Percentiles rank a stretch among this genome's conserved stretches.
phyloP scores from a whole-genome alignment of 2,329 filamentous ascomycete species.

The Alternaria ethzedia region DNA sequence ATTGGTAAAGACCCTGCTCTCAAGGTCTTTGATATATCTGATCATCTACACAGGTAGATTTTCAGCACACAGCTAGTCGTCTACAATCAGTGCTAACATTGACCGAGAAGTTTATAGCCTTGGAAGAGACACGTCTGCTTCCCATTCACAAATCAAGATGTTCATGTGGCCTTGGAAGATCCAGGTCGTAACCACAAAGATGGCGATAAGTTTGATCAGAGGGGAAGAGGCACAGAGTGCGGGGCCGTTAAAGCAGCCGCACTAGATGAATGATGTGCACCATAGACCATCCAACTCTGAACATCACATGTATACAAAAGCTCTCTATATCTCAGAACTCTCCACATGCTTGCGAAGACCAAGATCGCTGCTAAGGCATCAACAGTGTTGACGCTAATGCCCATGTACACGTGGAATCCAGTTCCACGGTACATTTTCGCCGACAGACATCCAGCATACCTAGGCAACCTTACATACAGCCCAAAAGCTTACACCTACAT shows the following conservation, averaged over 20 bases:
- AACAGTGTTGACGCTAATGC: not conserved
- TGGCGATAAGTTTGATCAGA: not conserved
- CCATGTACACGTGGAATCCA: not conserved
- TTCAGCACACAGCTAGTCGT: not conserved
- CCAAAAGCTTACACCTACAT: not conserved
- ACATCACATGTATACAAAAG: not conserved
- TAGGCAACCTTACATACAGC: not conserved
- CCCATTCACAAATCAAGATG: not conserved
- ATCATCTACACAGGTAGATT: not conserved
- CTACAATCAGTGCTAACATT: not conserved
- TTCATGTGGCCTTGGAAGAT: not conserved
- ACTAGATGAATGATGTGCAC: not conserved
- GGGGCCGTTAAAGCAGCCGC: not conserved
- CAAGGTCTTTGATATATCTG: accelerated
- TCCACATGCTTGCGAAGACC: not conserved
- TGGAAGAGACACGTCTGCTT: accelerated
- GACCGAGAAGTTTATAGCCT: accelerated
- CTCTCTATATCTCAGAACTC: not conserved
- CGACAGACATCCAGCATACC: not conserved
- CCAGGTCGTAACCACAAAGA: accelerated
- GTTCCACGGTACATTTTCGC: not conserved
- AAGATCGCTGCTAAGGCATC: not conserved
- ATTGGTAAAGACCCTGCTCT: not conserved
- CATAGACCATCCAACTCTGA: not conserved
- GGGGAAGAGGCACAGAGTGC: not conserved